phyloP scores from a whole-genome alignment of 257 asterid species.

The Scutellaria minor region DNA sequence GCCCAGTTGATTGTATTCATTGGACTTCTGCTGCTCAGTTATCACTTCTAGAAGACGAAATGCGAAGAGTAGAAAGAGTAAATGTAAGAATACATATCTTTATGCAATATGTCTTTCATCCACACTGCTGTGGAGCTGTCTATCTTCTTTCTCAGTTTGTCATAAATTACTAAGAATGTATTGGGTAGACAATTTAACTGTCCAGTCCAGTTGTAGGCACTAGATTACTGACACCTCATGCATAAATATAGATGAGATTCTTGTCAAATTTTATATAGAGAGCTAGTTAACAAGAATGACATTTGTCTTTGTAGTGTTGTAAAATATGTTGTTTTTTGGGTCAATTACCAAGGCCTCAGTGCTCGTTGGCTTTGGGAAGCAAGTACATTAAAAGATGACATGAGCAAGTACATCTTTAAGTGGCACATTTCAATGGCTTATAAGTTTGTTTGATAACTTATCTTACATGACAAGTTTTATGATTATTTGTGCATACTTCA shows the following conservation, averaged over 20 bases:
- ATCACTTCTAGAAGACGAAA: constrained; percentile 95
- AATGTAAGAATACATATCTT: constrained; percentile 60
- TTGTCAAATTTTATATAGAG: not conserved
- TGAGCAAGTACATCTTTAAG: not conserved
- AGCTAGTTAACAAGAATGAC: not conserved
- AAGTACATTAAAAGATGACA: too few species aligned
- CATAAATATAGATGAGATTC: not conserved
- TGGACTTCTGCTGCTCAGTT: constrained; percentile 97
- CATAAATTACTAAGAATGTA: not conserved
- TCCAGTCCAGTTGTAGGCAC: not conserved
- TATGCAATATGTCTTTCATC: not conserved
- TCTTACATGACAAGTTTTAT: not conserved
- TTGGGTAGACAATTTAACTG: not conserved
- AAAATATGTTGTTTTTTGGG: not conserved
- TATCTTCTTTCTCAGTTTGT: constrained; percentile 15
- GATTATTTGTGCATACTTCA: not conserved
- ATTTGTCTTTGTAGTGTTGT: not conserved
- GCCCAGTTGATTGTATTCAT: constrained; percentile 98
- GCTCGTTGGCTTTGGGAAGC: not conserved
- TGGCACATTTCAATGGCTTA: not conserved
- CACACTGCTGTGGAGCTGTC: constrained; percentile 8
- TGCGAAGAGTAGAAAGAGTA: constrained; percentile 98
- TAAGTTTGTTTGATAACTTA: not conserved
- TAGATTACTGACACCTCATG: not conserved
- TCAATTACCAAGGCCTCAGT: constrained; percentile 4